These are phyloP conservation scores for Syzygium malaccense DNA, from an alignment of 441 rosid species.

Conservation along the genomic window DNA sequence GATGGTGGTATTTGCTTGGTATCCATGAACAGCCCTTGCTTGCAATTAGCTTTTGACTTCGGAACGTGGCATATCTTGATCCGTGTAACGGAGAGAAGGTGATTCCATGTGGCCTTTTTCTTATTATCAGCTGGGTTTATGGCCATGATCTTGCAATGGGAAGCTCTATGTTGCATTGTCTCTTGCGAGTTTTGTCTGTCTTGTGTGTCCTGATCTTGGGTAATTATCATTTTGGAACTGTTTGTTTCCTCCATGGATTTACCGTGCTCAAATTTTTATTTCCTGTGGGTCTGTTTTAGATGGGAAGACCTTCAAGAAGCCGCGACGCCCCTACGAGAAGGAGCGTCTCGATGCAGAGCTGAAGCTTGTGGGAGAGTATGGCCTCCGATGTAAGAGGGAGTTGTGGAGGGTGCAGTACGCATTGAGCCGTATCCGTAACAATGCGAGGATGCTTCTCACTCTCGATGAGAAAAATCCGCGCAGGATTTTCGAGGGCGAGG, in stretches of 20 bases:
- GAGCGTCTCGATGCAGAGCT: slow-evolving; percentile 82
- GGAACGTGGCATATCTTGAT: neutral
- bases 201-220: neutral
- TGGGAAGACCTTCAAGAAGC: slow-evolving; percentile 94
- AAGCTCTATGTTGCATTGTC: neutral
- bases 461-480: slow-evolving; percentile 79
- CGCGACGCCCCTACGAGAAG: slow-evolving; percentile 89
- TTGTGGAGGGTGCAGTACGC: slow-evolving; percentile 89
- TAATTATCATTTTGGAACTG: neutral
- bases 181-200: neutral
- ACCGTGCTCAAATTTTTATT: neutral
- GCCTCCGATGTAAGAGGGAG: slow-evolving; percentile 83
- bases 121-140: neutral
- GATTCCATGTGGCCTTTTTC: neutral
- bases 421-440: slow-evolving; percentile 76
- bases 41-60: neutral
- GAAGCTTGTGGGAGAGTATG: slow-evolving; percentile 76
- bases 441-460: slow-evolving; percentile 76
- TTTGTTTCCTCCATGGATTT: neutral
- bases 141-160: neutral
- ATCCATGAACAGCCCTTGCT: neutral
- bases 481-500: slow-evolving; percentile 83
- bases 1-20: neutral
- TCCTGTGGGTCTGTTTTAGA: slow-evolving; percentile 22
- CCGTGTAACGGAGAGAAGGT: neutral